Evolutionary conservation across 345 rosid species (phyloP).

Genomic region (Angophora floribunda): DNA sequence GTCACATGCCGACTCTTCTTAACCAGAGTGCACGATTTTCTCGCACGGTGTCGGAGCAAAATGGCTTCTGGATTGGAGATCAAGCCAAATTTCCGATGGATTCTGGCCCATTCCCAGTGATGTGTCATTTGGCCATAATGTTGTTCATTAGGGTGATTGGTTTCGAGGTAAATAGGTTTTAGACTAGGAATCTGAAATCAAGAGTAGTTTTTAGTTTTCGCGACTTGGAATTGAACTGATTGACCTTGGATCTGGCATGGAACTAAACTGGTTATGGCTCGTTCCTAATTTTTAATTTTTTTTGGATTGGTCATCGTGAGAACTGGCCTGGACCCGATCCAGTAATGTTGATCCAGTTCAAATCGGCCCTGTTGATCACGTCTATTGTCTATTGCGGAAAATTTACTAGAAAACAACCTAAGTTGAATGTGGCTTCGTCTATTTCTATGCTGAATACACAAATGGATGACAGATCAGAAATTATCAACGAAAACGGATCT

Average conservation of each 20-base stretch:
- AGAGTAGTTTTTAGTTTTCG: background rate
- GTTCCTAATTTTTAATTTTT: background rate
- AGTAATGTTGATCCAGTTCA: background rate
- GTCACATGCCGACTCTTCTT: background rate
- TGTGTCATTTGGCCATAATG: background rate
- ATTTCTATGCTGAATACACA: fast-evolving
- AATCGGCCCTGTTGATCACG: background rate
- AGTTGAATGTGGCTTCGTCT: background rate
- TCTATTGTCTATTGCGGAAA: background rate
- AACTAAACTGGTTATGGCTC: background rate
- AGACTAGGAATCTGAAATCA: background rate
- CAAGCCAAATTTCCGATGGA: too few species aligned
- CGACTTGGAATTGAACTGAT: background rate
- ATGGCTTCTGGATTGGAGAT: too few species aligned
- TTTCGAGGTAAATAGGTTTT: background rate
- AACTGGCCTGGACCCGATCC: background rate
- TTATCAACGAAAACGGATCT: background rate
- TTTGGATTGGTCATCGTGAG: background rate
- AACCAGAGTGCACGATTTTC: background rate
- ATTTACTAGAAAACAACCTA: background rate
- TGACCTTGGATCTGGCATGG: background rate
- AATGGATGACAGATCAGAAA: background rate
- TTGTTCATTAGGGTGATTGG: background rate
- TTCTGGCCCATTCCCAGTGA: background rate
- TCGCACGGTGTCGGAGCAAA: background rate